A percentile compares a stretch with the other conserved stretches of the same genome.
phyloP scores from a whole-genome alignment of 768 basidiomycete genomes.

The Serendipita sp. region DNA sequence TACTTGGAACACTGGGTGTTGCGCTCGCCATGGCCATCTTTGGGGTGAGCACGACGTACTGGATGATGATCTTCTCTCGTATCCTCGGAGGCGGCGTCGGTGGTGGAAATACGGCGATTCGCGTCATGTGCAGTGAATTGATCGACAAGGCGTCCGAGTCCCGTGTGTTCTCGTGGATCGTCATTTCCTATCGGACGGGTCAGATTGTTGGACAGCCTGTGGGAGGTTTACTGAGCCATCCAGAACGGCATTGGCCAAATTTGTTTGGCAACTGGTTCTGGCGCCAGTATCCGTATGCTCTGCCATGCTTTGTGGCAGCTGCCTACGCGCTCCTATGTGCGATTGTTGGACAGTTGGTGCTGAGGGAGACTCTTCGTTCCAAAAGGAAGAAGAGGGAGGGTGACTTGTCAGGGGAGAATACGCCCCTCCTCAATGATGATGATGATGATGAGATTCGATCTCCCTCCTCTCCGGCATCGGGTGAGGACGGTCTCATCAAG shows the following conservation, averaged over 20 bases:
- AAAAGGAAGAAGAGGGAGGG: not conserved
- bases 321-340: not conserved
- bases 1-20: not conserved
- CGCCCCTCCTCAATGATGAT: not conserved
- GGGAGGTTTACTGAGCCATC: not conserved
- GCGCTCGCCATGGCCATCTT: not conserved
- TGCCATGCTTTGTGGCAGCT: not conserved
- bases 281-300: not conserved
- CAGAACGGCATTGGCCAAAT: not conserved
- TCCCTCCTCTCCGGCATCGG: not conserved
- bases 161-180: not conserved
- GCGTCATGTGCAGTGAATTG: not conserved
- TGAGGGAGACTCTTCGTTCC: not conserved
- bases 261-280: not conserved
- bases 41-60: not conserved
- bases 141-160: not conserved
- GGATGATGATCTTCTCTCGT: not conserved
- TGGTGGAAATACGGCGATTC: not conserved
- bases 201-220: not conserved
- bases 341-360: not conserved
- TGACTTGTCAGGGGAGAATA: not conserved
- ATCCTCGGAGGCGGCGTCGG: not conserved
- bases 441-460: no score
- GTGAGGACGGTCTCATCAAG: no score
- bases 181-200: not conserved